These are phyloP conservation scores for Metschnikowia aberdeeniae DNA, from an alignment of 805 yeast genomes.

Conservation along the genomic window DNA sequence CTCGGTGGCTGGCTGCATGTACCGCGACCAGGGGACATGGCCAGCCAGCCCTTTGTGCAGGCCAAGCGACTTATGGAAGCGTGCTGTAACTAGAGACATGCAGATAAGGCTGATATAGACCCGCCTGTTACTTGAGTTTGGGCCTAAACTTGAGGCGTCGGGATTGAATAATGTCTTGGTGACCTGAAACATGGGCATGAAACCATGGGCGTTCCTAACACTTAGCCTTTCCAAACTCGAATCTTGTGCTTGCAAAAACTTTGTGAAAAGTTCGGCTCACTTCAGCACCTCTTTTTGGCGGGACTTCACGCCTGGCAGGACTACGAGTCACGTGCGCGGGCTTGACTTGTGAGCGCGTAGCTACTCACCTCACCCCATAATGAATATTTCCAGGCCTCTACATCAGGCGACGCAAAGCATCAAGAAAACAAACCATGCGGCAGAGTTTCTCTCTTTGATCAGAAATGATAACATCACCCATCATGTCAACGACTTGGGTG, in stretches of 20 bases:
- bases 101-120: too few species aligned
- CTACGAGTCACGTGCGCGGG: not conserved
- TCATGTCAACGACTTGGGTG: conserved; percentile 35
- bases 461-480: conserved; percentile 27
- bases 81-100: too few species aligned
- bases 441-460: conserved; percentile 31
- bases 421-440: conserved; percentile 29
- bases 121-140: too few species aligned
- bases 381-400: not conserved
- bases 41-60: conserved; percentile 4
- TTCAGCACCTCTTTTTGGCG: too few species aligned
- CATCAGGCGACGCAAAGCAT: conserved; percentile 13
- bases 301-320: too few species aligned
- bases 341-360: not conserved
- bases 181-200: too few species aligned
- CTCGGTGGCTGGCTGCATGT: conserved; percentile 3
- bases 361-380: not conserved
- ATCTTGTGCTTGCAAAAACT: too few species aligned
- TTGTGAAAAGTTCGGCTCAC: too few species aligned
- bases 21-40: not conserved
- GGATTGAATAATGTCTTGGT: too few species aligned
- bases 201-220: too few species aligned
- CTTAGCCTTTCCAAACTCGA: too few species aligned
- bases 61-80: not conserved
- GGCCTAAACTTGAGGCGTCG: too few species aligned